Conservation (phyloP, 805 yeast species). For the Yarrowia sp. region DNA sequence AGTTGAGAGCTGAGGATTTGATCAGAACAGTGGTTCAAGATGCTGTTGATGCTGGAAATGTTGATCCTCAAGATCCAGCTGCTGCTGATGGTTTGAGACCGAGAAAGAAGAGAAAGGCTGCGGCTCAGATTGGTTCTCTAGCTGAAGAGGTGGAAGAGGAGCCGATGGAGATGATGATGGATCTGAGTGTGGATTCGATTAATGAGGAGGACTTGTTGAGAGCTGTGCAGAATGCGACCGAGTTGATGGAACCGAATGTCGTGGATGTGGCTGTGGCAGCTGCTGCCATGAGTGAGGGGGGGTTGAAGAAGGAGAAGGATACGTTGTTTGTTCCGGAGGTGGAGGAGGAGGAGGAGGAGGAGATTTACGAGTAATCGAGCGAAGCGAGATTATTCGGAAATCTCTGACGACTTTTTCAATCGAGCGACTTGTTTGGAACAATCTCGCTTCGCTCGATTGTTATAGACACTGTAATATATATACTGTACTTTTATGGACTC, state of each 20-base stretch:
- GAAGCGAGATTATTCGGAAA: too few species aligned
- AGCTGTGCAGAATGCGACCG: slow-evolving; percentile 17
- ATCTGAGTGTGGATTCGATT: neutral
- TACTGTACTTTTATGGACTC: too few species aligned
- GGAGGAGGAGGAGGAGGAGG: neutral
- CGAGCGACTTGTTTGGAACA: too few species aligned
- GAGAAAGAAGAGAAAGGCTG: neutral
- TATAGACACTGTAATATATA: neutral
- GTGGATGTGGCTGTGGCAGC: slow-evolving; percentile 18
- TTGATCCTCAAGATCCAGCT: slow-evolving; percentile 16
- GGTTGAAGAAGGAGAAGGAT: neutral
- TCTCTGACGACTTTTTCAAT: too few species aligned
- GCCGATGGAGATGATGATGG: neutral
- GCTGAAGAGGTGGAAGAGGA: neutral
- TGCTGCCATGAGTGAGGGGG: neutral
- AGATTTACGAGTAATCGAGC: neutral
- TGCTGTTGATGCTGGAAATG: slow-evolving; percentile 4
- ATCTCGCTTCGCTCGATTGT: too few species aligned
- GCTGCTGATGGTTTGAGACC: slow-evolving; percentile 15
- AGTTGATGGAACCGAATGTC: neutral
- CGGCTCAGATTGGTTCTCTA: slow-evolving; percentile 12
- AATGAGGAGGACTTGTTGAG: slow-evolving; percentile 18
- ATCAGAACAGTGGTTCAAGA: slow-evolving; percentile 12
- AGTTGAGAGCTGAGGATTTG: slow-evolving; percentile 12
- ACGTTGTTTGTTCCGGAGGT: neutral